These are phyloP conservation scores for Ophiostoma novo-ulmi DNA, from an alignment of 2,329 filamentous ascomycete genomes.

Conservation along the genomic window DNA sequence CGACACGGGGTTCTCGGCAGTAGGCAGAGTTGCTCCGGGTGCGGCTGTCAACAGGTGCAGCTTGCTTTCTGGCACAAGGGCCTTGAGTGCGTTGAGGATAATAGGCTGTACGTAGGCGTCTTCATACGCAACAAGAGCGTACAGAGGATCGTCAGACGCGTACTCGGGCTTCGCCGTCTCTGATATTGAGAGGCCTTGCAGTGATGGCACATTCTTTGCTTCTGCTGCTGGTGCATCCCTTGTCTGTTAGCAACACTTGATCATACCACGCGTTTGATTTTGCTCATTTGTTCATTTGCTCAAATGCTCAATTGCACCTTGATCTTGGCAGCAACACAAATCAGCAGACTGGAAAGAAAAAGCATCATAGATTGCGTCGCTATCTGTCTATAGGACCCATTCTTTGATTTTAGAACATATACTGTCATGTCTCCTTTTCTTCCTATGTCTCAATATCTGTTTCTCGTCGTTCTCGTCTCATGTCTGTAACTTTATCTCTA, in stretches of 20 bases:
- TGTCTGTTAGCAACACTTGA: slow-evolving; percentile 5
- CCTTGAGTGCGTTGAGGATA: slow-evolving; percentile 65
- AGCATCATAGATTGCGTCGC: slow-evolving; percentile 20
- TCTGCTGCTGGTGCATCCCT: slow-evolving; percentile 5
- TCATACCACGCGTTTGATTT: background rate
- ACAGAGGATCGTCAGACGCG: slow-evolving; percentile 41
- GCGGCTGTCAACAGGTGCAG: slow-evolving; percentile 42
- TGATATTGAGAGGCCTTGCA: slow-evolving; percentile 2
- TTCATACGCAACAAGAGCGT: slow-evolving; percentile 77
- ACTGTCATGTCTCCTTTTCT: slow-evolving; percentile 5
- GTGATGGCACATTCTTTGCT: background rate
- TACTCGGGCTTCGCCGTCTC: background rate
- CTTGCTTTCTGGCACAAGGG: slow-evolving; percentile 50
- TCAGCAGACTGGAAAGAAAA: background rate
- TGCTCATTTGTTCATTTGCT: too few relatives aligned
- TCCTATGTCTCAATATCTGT: background rate
- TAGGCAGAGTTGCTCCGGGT: background rate
- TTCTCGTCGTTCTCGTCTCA: background rate
- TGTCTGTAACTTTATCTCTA: background rate
- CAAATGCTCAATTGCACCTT: background rate
- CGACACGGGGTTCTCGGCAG: slow-evolving; percentile 33
- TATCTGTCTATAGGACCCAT: slow-evolving; percentile 24
- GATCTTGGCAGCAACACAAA: background rate
- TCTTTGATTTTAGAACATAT: background rate
- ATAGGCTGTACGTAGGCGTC: slow-evolving; percentile 86